Percentiles rank a stretch among this genome's conserved stretches.
Evolutionary conservation across 1,139 yeast genomes (phyloP).

Genomic region (Saccharomyces pastorianus): DNA sequence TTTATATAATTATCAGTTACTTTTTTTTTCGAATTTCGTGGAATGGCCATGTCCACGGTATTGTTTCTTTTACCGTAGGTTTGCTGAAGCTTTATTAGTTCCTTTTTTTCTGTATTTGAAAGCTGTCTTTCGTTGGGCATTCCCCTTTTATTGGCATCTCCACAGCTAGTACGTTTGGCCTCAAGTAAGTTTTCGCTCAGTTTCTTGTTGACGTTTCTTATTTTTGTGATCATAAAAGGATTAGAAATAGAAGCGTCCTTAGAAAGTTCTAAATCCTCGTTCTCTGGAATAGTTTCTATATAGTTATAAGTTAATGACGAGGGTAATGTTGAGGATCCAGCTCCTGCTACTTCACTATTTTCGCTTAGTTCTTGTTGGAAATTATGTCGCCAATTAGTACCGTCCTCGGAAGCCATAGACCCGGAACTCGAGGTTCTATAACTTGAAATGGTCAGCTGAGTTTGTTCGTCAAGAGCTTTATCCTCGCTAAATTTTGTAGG

Average conservation of each 20-base stretch:
- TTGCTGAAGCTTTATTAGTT: background rate
- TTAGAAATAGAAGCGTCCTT: conserved; percentile 25
- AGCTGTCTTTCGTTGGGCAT: background rate
- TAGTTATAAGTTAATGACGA: conserved; percentile 18
- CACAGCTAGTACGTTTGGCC: background rate
- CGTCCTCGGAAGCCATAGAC: conserved; percentile 10
- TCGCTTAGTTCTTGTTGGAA: conserved; percentile 2
- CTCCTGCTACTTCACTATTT: background rate
- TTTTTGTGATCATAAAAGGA: conserved; percentile 27
- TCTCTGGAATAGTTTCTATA: conserved; percentile 1
- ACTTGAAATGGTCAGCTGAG: background rate
- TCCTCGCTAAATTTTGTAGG: background rate
- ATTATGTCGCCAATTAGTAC: conserved; percentile 12
- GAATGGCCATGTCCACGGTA: background rate
- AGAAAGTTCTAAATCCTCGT: conserved; percentile 23
- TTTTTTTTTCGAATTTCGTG: background rate
- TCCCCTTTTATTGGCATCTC: background rate
- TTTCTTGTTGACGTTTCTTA: conserved; percentile 8
- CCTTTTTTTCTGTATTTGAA: background rate
- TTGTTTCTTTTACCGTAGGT: background rate
- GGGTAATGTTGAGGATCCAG: conserved; percentile 6
- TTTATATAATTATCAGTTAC: background rate
- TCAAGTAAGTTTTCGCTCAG: conserved; percentile 1
- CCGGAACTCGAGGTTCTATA: background rate
- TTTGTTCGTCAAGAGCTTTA: background rate